These are phyloP conservation scores for Rosa hybrid DNA, from an alignment of 331 rosid genomes.

Conservation along the genomic window DNA sequence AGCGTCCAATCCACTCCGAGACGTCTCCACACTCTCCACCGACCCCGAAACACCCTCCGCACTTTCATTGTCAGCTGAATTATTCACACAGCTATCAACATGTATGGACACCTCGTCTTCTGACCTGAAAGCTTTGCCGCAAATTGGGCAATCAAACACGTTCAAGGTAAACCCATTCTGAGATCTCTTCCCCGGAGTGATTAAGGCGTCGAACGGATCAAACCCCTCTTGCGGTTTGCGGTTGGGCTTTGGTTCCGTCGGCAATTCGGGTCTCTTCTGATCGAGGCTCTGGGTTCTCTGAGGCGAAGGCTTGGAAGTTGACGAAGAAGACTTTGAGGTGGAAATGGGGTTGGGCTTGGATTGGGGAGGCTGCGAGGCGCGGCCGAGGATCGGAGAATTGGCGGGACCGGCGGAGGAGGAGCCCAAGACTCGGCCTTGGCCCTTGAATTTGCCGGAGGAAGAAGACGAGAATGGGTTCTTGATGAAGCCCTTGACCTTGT, in stretches of 20 bases:
- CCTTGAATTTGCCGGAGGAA: constrained; percentile 78
- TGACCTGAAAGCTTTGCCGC: constrained; percentile 59
- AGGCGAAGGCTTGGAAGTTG: constrained; percentile 36
- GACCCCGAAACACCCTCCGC: constrained; percentile 27
- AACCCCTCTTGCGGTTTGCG: constrained; percentile 49
- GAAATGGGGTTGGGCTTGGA: constrained; percentile 20
- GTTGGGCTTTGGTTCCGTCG: constrained; percentile 26
- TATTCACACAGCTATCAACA: constrained; percentile 60
- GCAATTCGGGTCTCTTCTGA: constrained; percentile 18
- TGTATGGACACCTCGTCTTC: constrained; percentile 81
- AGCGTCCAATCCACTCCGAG: constrained; percentile 50
- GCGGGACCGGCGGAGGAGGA: constrained; percentile 60
- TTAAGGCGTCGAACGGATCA: constrained; percentile 79
- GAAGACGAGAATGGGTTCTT: constrained; percentile 61
- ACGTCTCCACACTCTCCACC: constrained; percentile 21
- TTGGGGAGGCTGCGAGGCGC: constrained; percentile 33
- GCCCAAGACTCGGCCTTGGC: constrained; percentile 92
- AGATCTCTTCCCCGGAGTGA: constrained; percentile 73
- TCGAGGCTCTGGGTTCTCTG: constrained; percentile 30
- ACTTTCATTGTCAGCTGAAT: background rate
- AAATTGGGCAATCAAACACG: constrained; percentile 77
- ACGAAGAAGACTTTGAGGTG: background rate
- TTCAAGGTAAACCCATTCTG: constrained; percentile 58
- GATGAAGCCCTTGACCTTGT: constrained; percentile 84
- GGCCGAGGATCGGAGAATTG: constrained; percentile 33